These are phyloP conservation scores for Colletotrichum sp. DNA, from an alignment of 2,329 filamentous ascomycete species.

Conservation along the genomic window DNA sequence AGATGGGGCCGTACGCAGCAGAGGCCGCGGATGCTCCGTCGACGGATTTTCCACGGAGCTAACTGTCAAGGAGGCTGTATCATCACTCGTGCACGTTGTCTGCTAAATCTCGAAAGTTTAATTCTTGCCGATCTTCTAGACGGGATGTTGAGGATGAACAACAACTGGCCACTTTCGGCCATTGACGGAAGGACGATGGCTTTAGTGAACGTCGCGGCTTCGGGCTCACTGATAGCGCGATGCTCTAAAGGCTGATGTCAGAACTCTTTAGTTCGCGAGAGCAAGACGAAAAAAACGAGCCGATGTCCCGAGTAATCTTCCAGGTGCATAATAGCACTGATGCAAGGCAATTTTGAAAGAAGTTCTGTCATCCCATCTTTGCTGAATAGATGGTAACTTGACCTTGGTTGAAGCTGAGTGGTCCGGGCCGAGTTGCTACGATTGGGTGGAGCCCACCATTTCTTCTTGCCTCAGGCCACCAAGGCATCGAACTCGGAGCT, in stretches of 20 bases:
- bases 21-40: background rate
- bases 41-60: background rate
- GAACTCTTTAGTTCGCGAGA: background rate
- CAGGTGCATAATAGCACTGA: background rate
- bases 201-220: background rate
- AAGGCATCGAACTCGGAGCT: constrained; percentile 26
- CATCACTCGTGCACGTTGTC: background rate
- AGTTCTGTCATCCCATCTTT: background rate
- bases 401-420: background rate
- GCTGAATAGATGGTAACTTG: background rate
- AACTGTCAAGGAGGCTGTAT: background rate
- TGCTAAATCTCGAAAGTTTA: background rate
- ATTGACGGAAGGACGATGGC: background rate
- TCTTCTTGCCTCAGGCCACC: constrained; percentile 11
- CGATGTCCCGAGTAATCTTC: background rate
- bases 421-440: constrained; percentile 1
- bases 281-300: background rate
- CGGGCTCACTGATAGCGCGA: background rate
- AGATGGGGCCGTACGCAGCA: background rate
- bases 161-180: background rate
- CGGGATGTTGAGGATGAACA: background rate
- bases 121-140: background rate
- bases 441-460: background rate
- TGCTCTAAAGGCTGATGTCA: background rate
- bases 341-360: background rate